Base-by-base conservation (phyloP, 2,329 filamentous ascomycete species). In the Xylaria sp. region DNA sequence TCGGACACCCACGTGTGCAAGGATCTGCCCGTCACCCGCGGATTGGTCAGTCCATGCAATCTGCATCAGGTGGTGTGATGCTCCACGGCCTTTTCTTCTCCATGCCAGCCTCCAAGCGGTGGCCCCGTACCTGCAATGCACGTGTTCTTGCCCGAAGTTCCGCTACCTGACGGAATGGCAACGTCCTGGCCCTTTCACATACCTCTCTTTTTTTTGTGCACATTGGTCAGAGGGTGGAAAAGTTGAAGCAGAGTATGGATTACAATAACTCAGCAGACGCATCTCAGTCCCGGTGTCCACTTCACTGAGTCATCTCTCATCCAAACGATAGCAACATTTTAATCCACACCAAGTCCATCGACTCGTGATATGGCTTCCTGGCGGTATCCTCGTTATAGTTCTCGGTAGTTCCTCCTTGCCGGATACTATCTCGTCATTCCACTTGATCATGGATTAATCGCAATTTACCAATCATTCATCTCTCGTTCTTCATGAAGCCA, bases 1-100 rank as follows among this genome's bases (percentile, higher is more conserved):
- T 73, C 72, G 74, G 74, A 46, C 76, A 73, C 73, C 72, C 79
- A 57, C 36, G 55, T 57, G 31, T 58, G 77, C 83, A 82, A 79
- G 83, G 82, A 80, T 82, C 71, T 71, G 62, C 64, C 61, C 52
- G 65, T 64, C 69, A 68, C 72, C 68, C 72, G 74, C 58, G 72
- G 72, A 75, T 61, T 65, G 52, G 60, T 74, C 69, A 62, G 64
- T 70, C 72, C 70, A 54, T 70, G 62, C 67, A 64, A 63, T 71
- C 52, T 71, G 67, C 68, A 61, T 69, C 69, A 69, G 54, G 36
- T 57, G 41, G 73, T 75, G 73, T 71, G 70, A 75, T 75, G 68
- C 73, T 76, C 71, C 72, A 69, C 72, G 69, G 64, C 58, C 66
- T 71, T 73, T 72, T 64, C 62, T 73, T 70, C 71, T 71, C 73